Base-by-base conservation (phyloP, 2,329 filamentous ascomycete species). In the Eutypa lata region DNA sequence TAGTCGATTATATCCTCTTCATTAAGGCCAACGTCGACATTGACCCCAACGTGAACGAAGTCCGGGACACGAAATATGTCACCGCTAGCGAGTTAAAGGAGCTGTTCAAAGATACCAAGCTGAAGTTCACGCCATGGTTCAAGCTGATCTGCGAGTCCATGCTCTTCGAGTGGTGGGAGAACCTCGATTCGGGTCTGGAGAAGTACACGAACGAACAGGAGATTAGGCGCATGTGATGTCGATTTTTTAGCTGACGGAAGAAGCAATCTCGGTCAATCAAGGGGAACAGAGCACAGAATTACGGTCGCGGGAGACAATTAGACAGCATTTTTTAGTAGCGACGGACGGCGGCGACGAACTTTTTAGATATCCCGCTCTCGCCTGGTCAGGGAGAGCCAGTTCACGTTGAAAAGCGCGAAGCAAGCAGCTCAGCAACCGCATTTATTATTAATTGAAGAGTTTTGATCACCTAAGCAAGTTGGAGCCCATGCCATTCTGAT, bases 1-100 rank as follows among this genome's bases (percentile, higher is more conserved):
- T 59, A 94, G 91, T 99, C 68, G 94, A 99, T 73, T 99, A 99
- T 73, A 99, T 99, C 61, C 85, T 99, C 52, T 97, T 99, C 76
- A 97, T 97, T 78, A 90, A 95, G 77, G 89, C 91, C 53, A 88
- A 95, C 58, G 93, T 97, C 53, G 89, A 95, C 64, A 76, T 96
- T 48, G 72, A 90, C 53, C 73, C 84, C 65, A 99, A 92, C 76
- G 79, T 81, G 59, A 99, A 99, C 73, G 94, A 99, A 76, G 92
- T 91, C 47, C 84, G 86, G 66, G 93, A 89, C 60, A 90, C 88
- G 21, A 81, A 86, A 70, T 99, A 95, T 65, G 92, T 97, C 55
- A 86, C 86, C 21, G 81, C 89, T 40, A 87, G 91, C 22, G 86
- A 91, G 64, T 79, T 99, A 61, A 94, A 91, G 79, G 70, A 81